Evolutionary conservation across 768 basidiomycete species (phyloP), one percentile per base, ranked within the genome.

Genomic region (Xerocomus potaroensis): DNA sequence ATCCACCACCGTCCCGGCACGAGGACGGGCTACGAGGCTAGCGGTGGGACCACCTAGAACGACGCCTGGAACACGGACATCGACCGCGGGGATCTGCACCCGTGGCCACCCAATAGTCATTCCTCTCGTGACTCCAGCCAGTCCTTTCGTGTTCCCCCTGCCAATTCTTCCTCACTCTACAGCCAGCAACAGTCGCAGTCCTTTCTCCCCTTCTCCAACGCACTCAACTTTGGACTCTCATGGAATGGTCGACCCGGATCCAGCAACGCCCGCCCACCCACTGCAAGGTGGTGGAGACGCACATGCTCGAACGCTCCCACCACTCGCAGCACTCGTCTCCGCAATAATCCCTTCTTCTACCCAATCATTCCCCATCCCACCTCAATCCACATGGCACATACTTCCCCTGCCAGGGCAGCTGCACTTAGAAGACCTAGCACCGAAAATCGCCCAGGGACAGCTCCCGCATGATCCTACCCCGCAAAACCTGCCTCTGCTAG

Each of bases 121-220:
- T 84, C 83, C 80, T 84, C 83, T 83, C 83, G 80, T 77, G 80
- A 80, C 74, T 72, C 80, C 77, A 71, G 75, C 79, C 83, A 84
- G 80, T 84, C 84, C 83, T 84, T 84, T 84, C 84, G 80, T 81
- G 74, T 67, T 76, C 74, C 77, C 65, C 62, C 74, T 55, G 52
- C 71, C 47, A 53, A 69, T 59, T 21, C 69, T 58, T 55, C 74
- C 65, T 46, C 68, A 63, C 55, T 70, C 64, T 63, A 39, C 63
- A 66, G 60, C 44, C 70, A 61, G 47, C 69, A 68, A 61, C 74
- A 72, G 61, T 69, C 68, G 72, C 82, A 84, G 75, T 83, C 83
- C 80, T 84, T 81, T 83, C 83, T 77, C 74, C 58, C 72, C 77
- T 72, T 74, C 72, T 36, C 72, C 71, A 62, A 61, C 63, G 2